Evolutionary conservation across 148 eudicot genomes (phyloP).

Genomic region (Mesembryanthemum crystallinum): DNA sequence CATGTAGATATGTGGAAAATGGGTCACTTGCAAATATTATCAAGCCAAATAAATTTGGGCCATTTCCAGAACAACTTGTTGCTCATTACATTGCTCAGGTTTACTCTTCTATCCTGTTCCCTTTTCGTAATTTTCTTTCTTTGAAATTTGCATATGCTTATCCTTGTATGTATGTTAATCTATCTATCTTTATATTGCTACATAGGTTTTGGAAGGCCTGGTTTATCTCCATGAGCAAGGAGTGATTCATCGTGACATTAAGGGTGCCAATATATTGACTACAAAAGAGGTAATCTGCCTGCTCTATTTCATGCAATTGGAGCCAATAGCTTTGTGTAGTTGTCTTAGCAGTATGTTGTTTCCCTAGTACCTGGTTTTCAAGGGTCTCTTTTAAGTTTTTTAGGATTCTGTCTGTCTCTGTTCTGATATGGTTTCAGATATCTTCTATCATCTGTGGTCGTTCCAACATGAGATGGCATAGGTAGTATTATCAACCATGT

Average conservation of each 20-base stretch:
- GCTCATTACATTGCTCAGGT: slow-evolving; percentile 97
- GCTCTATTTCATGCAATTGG: neutral
- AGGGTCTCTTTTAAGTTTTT: neutral
- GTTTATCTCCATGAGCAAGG: slow-evolving; percentile 99
- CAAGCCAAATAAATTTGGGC: slow-evolving; percentile 98
- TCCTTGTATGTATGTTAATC: neutral
- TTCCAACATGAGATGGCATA: no score
- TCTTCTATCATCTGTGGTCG: no score
- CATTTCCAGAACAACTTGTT: slow-evolving; percentile 96
- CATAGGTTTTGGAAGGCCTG: slow-evolving; percentile 92
- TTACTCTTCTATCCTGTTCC: slow-evolving; percentile 18
- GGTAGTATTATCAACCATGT: no score
- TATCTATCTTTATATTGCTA: neutral
- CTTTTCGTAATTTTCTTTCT: neutral
- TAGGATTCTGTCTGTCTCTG: neutral
- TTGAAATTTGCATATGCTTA: slow-evolving; percentile 12
- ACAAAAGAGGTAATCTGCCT: slow-evolving; percentile 79
- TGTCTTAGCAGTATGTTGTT: slow-evolving; percentile 29
- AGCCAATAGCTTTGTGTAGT: neutral
- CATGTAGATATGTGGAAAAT: slow-evolving; percentile 86
- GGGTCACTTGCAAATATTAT: slow-evolving; percentile 98
- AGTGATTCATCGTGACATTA: slow-evolving; percentile 98
- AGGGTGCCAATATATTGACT: slow-evolving; percentile 96
- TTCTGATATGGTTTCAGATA: no score
- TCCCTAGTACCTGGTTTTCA: neutral